Percentiles rank a stretch among this genome's conserved stretches.
Conservation (phyloP, 73 alveolate genomes). For the Loxodes magnus region DNA sequence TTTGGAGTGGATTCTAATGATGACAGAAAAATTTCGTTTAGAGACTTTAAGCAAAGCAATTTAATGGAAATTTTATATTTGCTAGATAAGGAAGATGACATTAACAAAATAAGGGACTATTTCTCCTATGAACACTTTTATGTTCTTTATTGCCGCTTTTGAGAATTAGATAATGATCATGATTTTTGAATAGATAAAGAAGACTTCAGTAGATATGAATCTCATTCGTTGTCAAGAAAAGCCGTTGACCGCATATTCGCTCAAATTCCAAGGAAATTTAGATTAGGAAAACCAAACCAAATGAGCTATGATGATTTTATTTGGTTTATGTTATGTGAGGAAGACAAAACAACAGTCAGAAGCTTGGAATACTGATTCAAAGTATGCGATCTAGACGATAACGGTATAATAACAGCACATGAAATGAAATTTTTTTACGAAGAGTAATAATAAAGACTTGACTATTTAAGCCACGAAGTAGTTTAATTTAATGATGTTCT, state of each 20-base stretch:
- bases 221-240: conserved; percentile 92
- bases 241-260: conserved; percentile 98
- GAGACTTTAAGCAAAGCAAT: conserved; percentile 87
- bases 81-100: conserved; percentile 68
- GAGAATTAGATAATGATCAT: conserved; percentile 98
- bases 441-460: conserved; percentile 88
- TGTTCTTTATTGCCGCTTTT: conserved; percentile 97
- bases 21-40: conserved; percentile 79
- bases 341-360: conserved; percentile 90
- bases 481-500: conserved; percentile 85
- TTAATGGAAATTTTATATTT: conserved; percentile 52
- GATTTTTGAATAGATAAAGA: conserved; percentile 97
- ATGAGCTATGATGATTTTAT: conserved; percentile 98
- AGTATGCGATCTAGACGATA: conserved; percentile 91
- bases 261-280: conserved; percentile 94
- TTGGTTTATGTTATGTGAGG: conserved; percentile 96
- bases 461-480: conserved; percentile 88
- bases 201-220: conserved; percentile 79
- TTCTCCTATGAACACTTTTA: conserved; percentile 99
- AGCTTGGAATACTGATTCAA: conserved; percentile 95
- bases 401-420: conserved; percentile 86
- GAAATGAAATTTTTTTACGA: conserved; percentile 93
- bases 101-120: conserved; percentile 89
- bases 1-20: conserved; percentile 74
- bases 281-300: conserved; percentile 73